A percentile compares a stretch with the other conserved stretches of the same genome.
Evolutionary conservation across 78 protist species (phyloP).

Genomic region (slime mould (Dictyostelium discoideum)): dicty_2.7 NC_007088.5:7780001-7780500

Average conservation of each 20-base stretch:
- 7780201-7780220: no score
- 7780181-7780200: neutral
- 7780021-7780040: neutral
- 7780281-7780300: neutral
- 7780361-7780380: constrained; percentile 16
- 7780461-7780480: neutral
- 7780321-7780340: constrained; percentile 7
- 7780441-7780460: neutral
- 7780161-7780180: neutral
- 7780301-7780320: constrained; percentile 22
- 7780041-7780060: constrained; percentile 8
- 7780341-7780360: constrained; percentile 54
- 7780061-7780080: constrained; percentile 30
- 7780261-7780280: neutral
- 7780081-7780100: constrained; percentile 17
- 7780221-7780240: neutral
- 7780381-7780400: constrained; percentile 36
- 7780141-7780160: neutral
- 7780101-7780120: neutral
- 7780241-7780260: neutral
- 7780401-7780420: neutral
- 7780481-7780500: neutral
- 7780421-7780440: neutral
- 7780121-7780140: neutral
- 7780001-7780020: neutral